phyloP scores from a whole-genome alignment of 2,329 filamentous ascomycete genomes.

The Chalaropsis thielavioides region DNA sequence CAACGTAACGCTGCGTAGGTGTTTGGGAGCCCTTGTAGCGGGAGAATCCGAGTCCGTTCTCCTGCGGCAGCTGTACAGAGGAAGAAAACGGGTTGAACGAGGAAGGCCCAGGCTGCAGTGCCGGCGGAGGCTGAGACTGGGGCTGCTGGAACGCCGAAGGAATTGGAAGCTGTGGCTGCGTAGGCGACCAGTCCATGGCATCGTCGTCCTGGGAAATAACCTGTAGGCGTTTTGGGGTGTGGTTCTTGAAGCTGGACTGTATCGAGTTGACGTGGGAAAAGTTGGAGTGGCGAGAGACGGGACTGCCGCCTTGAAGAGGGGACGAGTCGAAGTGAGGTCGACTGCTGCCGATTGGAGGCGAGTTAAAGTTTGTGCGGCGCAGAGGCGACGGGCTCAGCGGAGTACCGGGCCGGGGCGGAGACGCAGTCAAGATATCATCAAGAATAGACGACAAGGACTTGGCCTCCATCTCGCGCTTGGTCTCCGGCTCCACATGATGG shows the following conservation, averaged over 20 bases:
- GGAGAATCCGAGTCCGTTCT: not conserved
- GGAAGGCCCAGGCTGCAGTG: not conserved
- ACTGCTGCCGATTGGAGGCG: conserved; percentile 1
- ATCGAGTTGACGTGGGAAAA: not conserved
- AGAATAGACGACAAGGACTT: conserved; percentile 35
- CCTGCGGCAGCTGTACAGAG: not conserved
- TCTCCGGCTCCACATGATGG: conserved; percentile 5
- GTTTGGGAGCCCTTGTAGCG: conserved; percentile 44
- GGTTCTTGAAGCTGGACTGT: conserved; percentile 7
- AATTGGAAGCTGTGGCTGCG: conserved; percentile 33
- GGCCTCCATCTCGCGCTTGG: conserved; percentile 23
- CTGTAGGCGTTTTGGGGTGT: conserved; percentile 13
- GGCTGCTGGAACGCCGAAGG: conserved; percentile 28
- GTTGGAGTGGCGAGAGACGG: conserved; percentile 8
- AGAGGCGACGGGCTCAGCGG: conserved; percentile 13
- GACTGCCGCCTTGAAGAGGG: not conserved
- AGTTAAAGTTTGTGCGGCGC: conserved; percentile 13
- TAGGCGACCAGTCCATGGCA: conserved; percentile 55
- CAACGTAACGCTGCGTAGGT: conserved; percentile 24
- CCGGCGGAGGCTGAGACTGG: not conserved
- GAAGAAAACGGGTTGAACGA: conserved; percentile 14
- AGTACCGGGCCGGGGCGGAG: conserved; percentile 19
- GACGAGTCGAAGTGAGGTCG: conserved; percentile 4
- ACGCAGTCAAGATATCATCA: conserved; percentile 29
- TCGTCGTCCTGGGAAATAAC: conserved; percentile 32